These are phyloP conservation scores for Coniochaeta pulveracea DNA, from an alignment of 2,329 filamentous ascomycete species.

Conservation along the genomic window DNA sequence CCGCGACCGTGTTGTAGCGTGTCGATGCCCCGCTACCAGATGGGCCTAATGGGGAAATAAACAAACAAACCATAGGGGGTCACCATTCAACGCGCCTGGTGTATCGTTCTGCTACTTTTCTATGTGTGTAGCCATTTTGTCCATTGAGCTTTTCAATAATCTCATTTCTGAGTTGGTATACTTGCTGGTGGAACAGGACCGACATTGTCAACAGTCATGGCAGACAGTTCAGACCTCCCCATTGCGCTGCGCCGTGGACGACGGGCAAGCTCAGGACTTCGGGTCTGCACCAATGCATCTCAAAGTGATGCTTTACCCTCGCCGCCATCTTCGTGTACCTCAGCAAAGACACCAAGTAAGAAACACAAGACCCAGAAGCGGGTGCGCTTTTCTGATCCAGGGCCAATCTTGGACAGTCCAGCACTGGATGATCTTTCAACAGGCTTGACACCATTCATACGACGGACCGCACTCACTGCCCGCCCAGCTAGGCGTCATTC, in stretches of 20 bases:
- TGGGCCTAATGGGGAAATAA: too few species aligned
- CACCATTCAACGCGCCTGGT: not conserved
- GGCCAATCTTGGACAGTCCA: constrained; percentile 20
- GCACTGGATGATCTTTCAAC: constrained; percentile 23
- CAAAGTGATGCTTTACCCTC: not conserved
- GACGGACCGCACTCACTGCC: constrained; percentile 32
- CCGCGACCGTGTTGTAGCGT: too few species aligned
- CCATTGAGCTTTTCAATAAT: not conserved
- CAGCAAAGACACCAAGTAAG: constrained; percentile 16
- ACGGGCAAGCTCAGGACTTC: constrained; percentile 24
- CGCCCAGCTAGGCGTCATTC: not conserved
- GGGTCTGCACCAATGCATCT: constrained; percentile 8
- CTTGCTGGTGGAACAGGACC: not conserved
- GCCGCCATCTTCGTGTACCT: not conserved
- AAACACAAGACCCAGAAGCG: constrained; percentile 27
- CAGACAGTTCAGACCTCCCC: constrained; percentile 30
- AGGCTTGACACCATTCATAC: constrained; percentile 48
- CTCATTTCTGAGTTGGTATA: not conserved
- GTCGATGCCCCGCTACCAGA: too few species aligned
- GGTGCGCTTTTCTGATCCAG: constrained; percentile 50
- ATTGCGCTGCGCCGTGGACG: constrained; percentile 44
- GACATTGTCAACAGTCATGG: constrained; percentile 16
- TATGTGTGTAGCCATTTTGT: not conserved
- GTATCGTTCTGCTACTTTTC: not conserved
- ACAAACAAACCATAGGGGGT: constrained; percentile 8